Evolutionary conservation across 2,329 filamentous ascomycete species (phyloP).

Genomic region (Alternaria gansuensis): DNA sequence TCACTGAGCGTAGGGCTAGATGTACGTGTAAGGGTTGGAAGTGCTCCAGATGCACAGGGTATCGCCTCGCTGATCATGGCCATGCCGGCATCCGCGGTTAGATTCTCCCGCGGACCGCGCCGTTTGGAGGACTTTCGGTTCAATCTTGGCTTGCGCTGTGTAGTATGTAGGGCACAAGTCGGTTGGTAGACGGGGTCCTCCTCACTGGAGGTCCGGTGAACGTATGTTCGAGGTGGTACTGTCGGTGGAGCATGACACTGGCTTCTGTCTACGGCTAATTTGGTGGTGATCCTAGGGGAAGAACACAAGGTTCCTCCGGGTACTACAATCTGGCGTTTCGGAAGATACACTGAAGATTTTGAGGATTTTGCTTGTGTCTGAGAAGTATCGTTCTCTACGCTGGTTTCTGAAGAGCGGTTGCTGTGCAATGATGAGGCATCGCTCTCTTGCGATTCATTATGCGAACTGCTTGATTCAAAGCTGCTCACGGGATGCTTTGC

Average conservation of each 20-base stretch:
- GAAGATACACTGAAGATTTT: slow-evolving; percentile 32
- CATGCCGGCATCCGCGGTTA: slow-evolving; percentile 28
- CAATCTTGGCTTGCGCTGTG: slow-evolving; percentile 27
- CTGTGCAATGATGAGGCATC: slow-evolving; percentile 54
- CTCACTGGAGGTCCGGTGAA: slow-evolving; percentile 35
- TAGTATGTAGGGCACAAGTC: slow-evolving; percentile 34
- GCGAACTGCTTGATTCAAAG: slow-evolving; percentile 43
- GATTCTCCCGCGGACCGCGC: slow-evolving; percentile 26
- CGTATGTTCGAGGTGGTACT: slow-evolving; percentile 37
- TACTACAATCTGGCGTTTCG: slow-evolving; percentile 29
- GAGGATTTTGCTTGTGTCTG: slow-evolving; percentile 27
- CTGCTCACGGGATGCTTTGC: slow-evolving; percentile 24
- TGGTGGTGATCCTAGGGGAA: slow-evolving; percentile 13
- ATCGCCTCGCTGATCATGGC: slow-evolving; percentile 40
- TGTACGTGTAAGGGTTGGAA: slow-evolving; percentile 18
- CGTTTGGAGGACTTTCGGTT: slow-evolving; percentile 36
- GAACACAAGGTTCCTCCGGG: slow-evolving; percentile 40
- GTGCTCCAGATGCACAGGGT: slow-evolving; percentile 30
- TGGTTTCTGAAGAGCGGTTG: slow-evolving; percentile 52
- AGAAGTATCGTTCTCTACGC: slow-evolving; percentile 45
- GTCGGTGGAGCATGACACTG: slow-evolving; percentile 28
- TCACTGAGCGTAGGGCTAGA: slow-evolving; percentile 59
- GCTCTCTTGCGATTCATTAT: slow-evolving; percentile 49
- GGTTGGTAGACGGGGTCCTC: slow-evolving; percentile 37
- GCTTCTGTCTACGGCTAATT: slow-evolving; percentile 21